Conservation (phyloP, 192 early-diverging fungal species). For the Bifiguratus adelaidae region DNA sequence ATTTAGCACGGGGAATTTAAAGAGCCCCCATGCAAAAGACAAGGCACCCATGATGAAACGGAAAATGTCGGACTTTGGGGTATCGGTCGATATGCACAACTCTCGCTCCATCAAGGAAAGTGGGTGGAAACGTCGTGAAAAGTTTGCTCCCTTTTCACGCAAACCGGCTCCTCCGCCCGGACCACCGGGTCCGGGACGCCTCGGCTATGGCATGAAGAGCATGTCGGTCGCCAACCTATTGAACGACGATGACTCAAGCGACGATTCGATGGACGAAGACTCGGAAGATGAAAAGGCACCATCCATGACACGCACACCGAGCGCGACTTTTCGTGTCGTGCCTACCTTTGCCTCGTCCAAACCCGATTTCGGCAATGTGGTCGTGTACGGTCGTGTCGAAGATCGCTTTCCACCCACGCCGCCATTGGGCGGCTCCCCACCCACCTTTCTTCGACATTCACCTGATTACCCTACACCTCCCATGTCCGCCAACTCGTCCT, state of each 20-base stretch:
- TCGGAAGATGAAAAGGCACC: too few relatives aligned
- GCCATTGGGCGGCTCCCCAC: not conserved
- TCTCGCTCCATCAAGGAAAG: too few relatives aligned
- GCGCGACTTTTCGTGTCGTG: conserved; percentile 13
- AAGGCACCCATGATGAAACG: too few relatives aligned
- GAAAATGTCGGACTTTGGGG: too few relatives aligned
- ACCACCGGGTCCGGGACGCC: not conserved
- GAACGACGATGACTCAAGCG: not conserved
- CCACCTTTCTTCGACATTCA: not conserved
- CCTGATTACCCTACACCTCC: not conserved
- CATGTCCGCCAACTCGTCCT: too few relatives aligned
- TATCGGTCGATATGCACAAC: too few relatives aligned
- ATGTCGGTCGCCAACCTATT: conserved; percentile 12
- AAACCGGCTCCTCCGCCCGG: not conserved
- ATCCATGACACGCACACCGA: too few relatives aligned
- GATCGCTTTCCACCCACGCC: not conserved
- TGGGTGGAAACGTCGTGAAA: too few relatives aligned
- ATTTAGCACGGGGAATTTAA: conserved; percentile 13
- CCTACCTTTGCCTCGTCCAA: conserved; percentile 12
- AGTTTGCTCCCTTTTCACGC: not conserved
- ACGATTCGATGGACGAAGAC: not conserved
- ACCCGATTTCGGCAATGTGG: conserved; percentile 3
- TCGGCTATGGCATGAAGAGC: not conserved
- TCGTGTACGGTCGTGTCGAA: not conserved
- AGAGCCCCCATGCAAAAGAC: too few relatives aligned